Conservation (phyloP, 2,329 filamentous ascomycete genomes). For the Exophiala sp. region DNA sequence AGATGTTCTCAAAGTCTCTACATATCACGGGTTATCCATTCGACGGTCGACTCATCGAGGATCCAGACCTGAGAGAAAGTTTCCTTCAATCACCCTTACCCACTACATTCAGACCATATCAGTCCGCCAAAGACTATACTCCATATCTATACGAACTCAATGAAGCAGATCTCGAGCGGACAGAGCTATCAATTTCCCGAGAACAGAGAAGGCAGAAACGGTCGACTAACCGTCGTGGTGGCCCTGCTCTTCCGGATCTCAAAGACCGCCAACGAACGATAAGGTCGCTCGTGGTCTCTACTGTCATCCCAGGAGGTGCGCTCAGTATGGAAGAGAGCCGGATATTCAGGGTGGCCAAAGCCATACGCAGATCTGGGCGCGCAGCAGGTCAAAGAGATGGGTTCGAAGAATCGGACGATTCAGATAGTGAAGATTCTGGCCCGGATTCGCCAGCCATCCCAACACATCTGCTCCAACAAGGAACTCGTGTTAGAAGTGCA, state of each 20-base stretch:
- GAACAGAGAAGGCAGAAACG: constrained; percentile 94
- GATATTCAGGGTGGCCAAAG: constrained; percentile 74
- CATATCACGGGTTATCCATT: constrained; percentile 94
- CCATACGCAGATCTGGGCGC: constrained; percentile 51
- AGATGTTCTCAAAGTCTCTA: constrained; percentile 88
- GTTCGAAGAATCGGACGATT: constrained; percentile 78
- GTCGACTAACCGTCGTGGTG: constrained; percentile 88
- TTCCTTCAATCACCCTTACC: constrained; percentile 82
- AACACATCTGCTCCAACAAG: constrained; percentile 62
- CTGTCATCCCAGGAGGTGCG: constrained; percentile 84
- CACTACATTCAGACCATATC: constrained; percentile 81
- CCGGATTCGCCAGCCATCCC: constrained; percentile 77
- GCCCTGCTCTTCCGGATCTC: constrained; percentile 89
- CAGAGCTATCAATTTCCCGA: constrained; percentile 86
- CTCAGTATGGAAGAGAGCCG: constrained; percentile 76
- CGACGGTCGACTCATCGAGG: constrained; percentile 87
- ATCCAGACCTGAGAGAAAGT: constrained; percentile 78
- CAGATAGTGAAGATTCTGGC: constrained; percentile 76
- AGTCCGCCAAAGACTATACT: constrained; percentile 89
- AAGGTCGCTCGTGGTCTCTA: constrained; percentile 85
- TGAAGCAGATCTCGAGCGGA: constrained; percentile 82
- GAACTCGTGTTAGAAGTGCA: constrained; percentile 83
- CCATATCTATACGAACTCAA: constrained; percentile 93
- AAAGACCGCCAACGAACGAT: constrained; percentile 93
- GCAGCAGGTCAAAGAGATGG: constrained; percentile 56